A percentile compares a stretch with the other conserved stretches of the same genome.
These are phyloP conservation scores for Pseudovirgaria hyperparasitica DNA, from an alignment of 2,329 filamentous ascomycete genomes.

Conservation along the genomic window DNA sequence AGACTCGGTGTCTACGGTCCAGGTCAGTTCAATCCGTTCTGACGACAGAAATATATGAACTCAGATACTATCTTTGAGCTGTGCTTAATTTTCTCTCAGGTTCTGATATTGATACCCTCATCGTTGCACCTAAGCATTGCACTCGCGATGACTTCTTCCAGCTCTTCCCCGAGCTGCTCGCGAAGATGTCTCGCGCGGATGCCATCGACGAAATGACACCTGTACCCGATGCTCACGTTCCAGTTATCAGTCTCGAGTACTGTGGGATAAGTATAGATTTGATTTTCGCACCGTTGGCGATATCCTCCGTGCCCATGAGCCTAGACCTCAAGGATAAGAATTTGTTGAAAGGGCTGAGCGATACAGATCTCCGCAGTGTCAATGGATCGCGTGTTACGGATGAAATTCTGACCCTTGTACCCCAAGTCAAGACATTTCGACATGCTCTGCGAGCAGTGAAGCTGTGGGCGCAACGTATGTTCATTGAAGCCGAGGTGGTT, in stretches of 20 bases:
- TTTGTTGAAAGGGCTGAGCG: constrained; percentile 73
- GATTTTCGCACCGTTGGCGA: constrained; percentile 44
- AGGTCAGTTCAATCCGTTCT: constrained; percentile 23
- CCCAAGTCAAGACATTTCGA: constrained; percentile 79
- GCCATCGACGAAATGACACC: constrained; percentile 73
- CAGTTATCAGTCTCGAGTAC: constrained; percentile 94
- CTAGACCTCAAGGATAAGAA: constrained; percentile 72
- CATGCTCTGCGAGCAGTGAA: constrained; percentile 86
- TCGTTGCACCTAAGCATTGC: constrained; percentile 84
- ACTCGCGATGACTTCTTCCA: constrained; percentile 84
- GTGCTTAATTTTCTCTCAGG: constrained; percentile 34
- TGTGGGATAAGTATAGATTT: constrained; percentile 87
- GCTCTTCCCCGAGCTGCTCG: constrained; percentile 68
- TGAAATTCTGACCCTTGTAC: constrained; percentile 79
- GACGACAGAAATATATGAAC: neutral
- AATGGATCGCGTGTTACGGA: constrained; percentile 93
- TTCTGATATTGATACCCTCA: constrained; percentile 94
- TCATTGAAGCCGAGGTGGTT: too few species aligned
- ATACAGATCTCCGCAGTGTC: constrained; percentile 74
- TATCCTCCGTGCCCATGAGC: constrained; percentile 36
- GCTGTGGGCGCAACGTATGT: constrained; percentile 72
- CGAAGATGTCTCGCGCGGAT: constrained; percentile 62
- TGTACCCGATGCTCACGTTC: constrained; percentile 84
- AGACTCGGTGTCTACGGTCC: constrained; percentile 88
- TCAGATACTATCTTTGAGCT: neutral